phyloP scores from a whole-genome alignment of 768 basidiomycete species.

The Rhodotorula graminis region DNA sequence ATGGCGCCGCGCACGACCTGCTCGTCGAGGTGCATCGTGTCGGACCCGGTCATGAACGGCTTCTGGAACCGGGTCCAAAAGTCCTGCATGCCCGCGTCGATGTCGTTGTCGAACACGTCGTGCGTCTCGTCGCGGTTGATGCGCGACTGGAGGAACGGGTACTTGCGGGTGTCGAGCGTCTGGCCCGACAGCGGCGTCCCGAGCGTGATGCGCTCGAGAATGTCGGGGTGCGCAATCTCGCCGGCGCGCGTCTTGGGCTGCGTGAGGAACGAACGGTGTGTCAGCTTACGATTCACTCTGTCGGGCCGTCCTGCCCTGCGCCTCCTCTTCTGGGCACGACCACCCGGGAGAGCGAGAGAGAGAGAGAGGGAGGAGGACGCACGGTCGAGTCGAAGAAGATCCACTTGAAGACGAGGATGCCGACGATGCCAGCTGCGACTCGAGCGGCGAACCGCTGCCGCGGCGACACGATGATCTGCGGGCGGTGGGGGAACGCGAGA shows the following conservation, averaged over 20 bases:
- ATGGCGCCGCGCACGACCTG: conserved; percentile 84
- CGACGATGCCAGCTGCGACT: conserved; percentile 41
- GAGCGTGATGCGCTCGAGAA: conserved; percentile 61
- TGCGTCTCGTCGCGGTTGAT: conserved; percentile 71
- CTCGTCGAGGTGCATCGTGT: conserved; percentile 81
- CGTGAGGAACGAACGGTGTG: not conserved
- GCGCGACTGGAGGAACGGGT: conserved; percentile 80
- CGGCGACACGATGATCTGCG: conserved; percentile 32
- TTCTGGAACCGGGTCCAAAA: conserved; percentile 90
- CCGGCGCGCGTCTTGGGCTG: conserved; percentile 40
- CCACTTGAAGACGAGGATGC: conserved; percentile 41
- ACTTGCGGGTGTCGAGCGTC: conserved; percentile 77
- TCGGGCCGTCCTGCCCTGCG: too few species aligned
- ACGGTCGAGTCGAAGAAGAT: conserved; percentile 39
- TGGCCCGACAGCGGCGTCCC: conserved; percentile 57
- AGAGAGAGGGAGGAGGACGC: not conserved
- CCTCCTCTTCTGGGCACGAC: too few species aligned
- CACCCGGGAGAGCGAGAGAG: too few species aligned
- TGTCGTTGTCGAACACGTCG: conserved; percentile 71
- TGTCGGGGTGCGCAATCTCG: conserved; percentile 43
- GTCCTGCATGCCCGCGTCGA: conserved; percentile 71
- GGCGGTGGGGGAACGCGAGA: too few species aligned
- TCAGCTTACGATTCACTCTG: too few species aligned
- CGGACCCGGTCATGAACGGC: conserved; percentile 76
- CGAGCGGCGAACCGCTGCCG: conserved; percentile 45